These are phyloP conservation scores for Ustilago hordei DNA, from an alignment of 1,284 basidiomycete species.

Conservation along the genomic window DNA sequence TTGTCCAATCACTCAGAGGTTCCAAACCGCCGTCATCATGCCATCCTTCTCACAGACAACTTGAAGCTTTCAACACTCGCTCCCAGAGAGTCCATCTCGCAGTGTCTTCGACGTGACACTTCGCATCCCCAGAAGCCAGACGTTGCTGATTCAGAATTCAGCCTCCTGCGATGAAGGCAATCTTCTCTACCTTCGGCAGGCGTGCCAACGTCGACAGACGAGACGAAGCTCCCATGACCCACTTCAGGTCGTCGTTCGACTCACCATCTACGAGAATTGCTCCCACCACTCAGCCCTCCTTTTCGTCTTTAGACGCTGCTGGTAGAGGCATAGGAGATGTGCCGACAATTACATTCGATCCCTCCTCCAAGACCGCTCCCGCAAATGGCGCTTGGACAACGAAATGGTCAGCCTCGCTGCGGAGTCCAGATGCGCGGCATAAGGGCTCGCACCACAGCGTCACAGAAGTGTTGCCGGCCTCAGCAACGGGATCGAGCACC, in stretches of 20 bases:
- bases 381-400: conserved; percentile 8
- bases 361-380: neutral
- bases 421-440: neutral
- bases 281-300: conserved; percentile 3
- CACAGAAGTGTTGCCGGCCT: neutral
- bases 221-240: conserved; percentile 2
- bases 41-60: neutral
- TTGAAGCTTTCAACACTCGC: neutral
- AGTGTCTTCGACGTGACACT: neutral
- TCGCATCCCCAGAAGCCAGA: too few species aligned
- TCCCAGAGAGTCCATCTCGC: neutral
- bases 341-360: conserved; percentile 2
- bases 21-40: neutral
- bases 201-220: conserved; percentile 18
- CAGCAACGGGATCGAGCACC: neutral
- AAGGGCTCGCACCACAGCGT: neutral
- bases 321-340: conserved; percentile 27
- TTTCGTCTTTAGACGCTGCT: conserved; percentile 12
- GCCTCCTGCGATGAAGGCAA: conserved; percentile 26
- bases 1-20: neutral
- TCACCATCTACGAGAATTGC: neutral
- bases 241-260: conserved; percentile 4
- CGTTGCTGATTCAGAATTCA: too few species aligned
- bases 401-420: conserved; percentile 17
- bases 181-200: conserved; percentile 35